Evolutionary conservation across 2,329 filamentous ascomycete genomes (phyloP), one percentile per base, ranked within the genome.

Genomic region (Fusarium sp.): DNA sequence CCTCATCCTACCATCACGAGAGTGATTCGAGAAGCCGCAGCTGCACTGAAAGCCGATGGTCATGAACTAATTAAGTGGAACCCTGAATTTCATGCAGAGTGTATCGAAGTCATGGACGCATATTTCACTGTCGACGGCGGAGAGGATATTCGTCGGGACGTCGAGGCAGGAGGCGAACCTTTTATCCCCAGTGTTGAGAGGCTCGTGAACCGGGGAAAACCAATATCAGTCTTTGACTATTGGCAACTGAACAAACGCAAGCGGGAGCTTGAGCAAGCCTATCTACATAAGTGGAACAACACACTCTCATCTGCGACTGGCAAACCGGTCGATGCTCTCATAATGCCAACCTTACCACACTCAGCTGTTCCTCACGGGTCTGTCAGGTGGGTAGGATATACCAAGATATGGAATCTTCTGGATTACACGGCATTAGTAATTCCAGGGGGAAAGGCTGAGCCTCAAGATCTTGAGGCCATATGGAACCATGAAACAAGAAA

Each of bases 231-330:
- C 0, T 90, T 87, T 59, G 81, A 89, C 7, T 92, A 91, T 76
- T 92, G 89, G 89, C 88, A 91, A 69, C 80, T 92, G 9, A 91
- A 91, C 77, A 86, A 81, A 63, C 81, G 82, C 26, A 91, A 91
- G 71, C 58, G 81, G 26, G 79, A 78, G 1, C 47, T 76, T 0
- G 75, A 77, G 26, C 74, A 77, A 23, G 67, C 66, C 2, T 90
- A 89, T 57, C 80, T 90, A 2, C 83, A 88, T 48, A 86, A 88
- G 59, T 91, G 88, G 89, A 84, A 85, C 43, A 74, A 74, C 0
- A 77, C 80, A 2, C 78, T 72, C 18, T 85, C 83, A 5, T 73
- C 79, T 0, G 64, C 33, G 1, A 84, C 83, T 0, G 86, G 84
- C 0, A 79, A 77, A 8, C 68, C 73, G 0, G 84, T 88, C 0